Evolutionary conservation across 202 grass and related monocot species (phyloP), one percentile per base, ranked within the genome.

Genomic region (Panicum hallii): DNA sequence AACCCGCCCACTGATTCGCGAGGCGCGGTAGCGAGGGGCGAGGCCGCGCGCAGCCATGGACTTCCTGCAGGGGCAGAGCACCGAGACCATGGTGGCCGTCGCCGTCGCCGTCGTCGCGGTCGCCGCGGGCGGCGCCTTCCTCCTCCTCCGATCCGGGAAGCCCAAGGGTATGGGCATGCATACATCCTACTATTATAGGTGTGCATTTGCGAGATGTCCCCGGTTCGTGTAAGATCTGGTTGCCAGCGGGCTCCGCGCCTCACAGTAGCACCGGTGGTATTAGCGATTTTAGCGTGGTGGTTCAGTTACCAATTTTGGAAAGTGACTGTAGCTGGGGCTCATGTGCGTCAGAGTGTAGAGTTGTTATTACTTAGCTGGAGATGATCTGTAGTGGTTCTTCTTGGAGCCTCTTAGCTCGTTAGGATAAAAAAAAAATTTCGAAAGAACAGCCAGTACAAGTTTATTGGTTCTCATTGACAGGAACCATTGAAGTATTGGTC

Each of bases 91-190:
- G 70, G 85, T 82, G 75, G 86, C 89, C 41, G 82, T 92, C 19
- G 91, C 89, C 70, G 89, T 92, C 3, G 91, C 91, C n/a, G 86
- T 88, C 65, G 91, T 56, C 34, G 89, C 92, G 5, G 86, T 89
- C 66, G 84, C 84, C 53, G 92, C 80, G 2, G 95, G 88, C 22
- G 89, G 75, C 53, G 91, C 86, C 17, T 84, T 89, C 72, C 86
- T 94, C 86, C 83, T 99, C 91, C 88, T 87, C 63, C 88, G 82
- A 60, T 88, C 75, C 84, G 96, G 82, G 75, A 99, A 94, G 81
- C 13, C 78, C 56, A 96, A 88, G 83, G 96, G 96, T 98, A 88
- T 26, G 63, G 60, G 12, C 30, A 3, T 36, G 6, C 12, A 58
- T 23, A 4, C 28, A 63, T 40, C 15, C 19, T 36, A 19, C 5